Evolutionary conservation across 768 basidiomycete genomes (phyloP).

Genomic region (Tricholomella constricta): DNA sequence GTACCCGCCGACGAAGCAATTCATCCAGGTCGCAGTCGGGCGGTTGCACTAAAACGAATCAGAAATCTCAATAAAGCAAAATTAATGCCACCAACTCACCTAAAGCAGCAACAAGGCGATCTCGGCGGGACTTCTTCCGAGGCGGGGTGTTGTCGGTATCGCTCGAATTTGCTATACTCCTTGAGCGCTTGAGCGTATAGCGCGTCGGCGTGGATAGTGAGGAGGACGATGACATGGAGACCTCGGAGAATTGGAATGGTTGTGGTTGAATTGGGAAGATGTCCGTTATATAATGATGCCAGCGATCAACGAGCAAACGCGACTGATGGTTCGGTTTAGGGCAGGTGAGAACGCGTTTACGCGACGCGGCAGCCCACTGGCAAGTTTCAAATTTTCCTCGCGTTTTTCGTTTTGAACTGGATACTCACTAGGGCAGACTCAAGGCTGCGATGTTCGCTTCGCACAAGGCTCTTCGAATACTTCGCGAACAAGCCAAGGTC

Average conservation of each 20-base stretch:
- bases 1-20: conserved; percentile 15
- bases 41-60: neutral
- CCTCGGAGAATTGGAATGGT: neutral
- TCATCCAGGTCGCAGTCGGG: conserved; percentile 20
- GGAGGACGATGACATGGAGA: conserved; percentile 12
- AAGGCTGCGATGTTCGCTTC: conserved; percentile 46
- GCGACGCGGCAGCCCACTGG: too few relatives aligned
- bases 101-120: neutral
- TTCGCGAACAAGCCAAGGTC: conserved; percentile 42
- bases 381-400: too few relatives aligned
- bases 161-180: conserved; percentile 16
- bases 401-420: too few relatives aligned
- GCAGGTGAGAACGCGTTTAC: conserved; percentile 9
- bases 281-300: neutral
- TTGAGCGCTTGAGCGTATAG: conserved; percentile 14
- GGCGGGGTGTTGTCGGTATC: conserved; percentile 23
- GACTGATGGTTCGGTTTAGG: conserved; percentile 14
- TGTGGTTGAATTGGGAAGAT: neutral
- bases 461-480: conserved; percentile 24
- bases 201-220: conserved; percentile 9
- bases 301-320: conserved; percentile 16
- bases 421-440: conserved; percentile 34
- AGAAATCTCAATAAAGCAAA: neutral
- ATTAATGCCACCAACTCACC: conserved; percentile 10
- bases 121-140: conserved; percentile 18